These are phyloP conservation scores for Diplogelasinospora grovesii DNA, from an alignment of 495 filamentous ascomycete genomes.

Conservation along the genomic window DNA sequence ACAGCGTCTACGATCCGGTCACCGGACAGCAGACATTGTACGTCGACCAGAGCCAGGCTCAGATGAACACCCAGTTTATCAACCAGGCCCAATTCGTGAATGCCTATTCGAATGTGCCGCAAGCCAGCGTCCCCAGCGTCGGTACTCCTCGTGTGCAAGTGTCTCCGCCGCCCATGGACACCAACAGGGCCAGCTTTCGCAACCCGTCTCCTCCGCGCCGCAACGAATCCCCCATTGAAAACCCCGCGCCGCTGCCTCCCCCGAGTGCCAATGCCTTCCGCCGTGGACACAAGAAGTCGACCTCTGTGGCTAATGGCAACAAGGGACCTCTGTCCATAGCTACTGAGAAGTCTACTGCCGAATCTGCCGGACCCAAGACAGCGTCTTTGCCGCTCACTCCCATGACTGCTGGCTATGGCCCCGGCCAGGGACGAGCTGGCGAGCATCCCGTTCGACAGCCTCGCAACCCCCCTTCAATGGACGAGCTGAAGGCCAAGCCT, in stretches of 20 bases:
- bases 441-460: conserved; percentile 94
- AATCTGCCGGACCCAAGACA: conserved; percentile 67
- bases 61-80: conserved; percentile 30
- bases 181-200: conserved; percentile 44
- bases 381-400: conserved; percentile 74
- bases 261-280: conserved; percentile 83
- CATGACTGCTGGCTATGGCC: conserved; percentile 74
- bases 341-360: conserved; percentile 48
- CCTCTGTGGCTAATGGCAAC: conserved; percentile 63
- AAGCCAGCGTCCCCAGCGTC: conserved; percentile 28
- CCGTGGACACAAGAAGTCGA: conserved; percentile 83
- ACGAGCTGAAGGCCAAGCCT: conserved; percentile 84
- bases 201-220: conserved; percentile 67
- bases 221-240: conserved; percentile 51
- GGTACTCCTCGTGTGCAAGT: conserved; percentile 62
- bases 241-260: conserved; percentile 62
- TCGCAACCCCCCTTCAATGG: conserved; percentile 82
- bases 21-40: conserved; percentile 72
- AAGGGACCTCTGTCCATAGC: conserved; percentile 53
- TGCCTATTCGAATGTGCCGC: conserved; percentile 27
- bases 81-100: conserved; percentile 26
- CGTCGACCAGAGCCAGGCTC: conserved; percentile 42
- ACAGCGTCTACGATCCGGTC: conserved; percentile 73
- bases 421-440: conserved; percentile 84
- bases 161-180: conserved; percentile 61